Base-by-base conservation (phyloP, 495 filamentous ascomycete species). In the Penicillium atrosanguineum region DNA sequence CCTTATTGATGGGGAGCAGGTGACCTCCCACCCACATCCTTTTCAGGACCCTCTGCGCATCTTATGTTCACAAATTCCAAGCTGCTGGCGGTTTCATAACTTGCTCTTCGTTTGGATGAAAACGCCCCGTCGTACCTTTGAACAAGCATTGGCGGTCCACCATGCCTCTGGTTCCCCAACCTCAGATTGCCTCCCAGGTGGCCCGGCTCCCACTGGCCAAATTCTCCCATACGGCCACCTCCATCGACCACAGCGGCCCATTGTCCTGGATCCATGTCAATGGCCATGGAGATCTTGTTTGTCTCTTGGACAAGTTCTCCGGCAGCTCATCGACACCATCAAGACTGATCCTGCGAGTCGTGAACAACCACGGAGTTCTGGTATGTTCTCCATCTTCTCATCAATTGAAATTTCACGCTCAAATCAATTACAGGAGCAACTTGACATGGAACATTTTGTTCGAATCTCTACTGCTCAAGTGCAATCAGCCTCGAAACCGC, bases 211-310 rank as follows among this genome's bases (percentile, higher is more conserved):
- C 65, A 18, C 60, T 78, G 6, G 67, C 68, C 9, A 76, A 75
- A 42, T 78, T 74, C 60, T 78, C 75, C 39, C 65, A 75, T 46
- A 66, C 71, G n/a, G 69, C 59, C 21, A 70, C 62, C 3, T 50
- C 68, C 16, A 50, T 65, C 28, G 59, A 65, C 20, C 63, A 74
- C 46, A 59, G 51, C 37, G 67, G 65, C 11, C 69, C 69, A 19
- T 44, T 76, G 7, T 58, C 57, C 19, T 78, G 75, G 75, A 70
- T 37, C 31, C 75, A 78, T 57, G 36, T 73, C 5, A 63, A 67
- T 38, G 65, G 69, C 4, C 53, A 67, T 46, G 67, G 63, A 11
- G 65, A 71, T 38, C 40, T 78, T 6, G 42, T 51, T 16, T 68
- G 61, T 42, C 43, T 62, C 0, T 65, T 76, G 31, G 67, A 74